These are phyloP conservation scores for Henningerozyma blattae DNA, from an alignment of 805 yeast species.

Conservation along the genomic window DNA sequence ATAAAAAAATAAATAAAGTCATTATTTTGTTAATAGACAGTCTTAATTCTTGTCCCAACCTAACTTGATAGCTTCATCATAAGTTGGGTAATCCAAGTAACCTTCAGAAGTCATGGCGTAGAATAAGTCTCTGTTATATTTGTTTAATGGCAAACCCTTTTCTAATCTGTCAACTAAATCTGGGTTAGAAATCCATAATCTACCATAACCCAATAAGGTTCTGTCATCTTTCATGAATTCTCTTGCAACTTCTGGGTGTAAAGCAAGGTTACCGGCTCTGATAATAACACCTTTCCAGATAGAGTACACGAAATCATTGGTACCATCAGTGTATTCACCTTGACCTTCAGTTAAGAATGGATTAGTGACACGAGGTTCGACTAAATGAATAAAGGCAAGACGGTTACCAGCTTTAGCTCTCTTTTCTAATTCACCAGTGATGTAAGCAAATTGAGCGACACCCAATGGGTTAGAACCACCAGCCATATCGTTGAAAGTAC, in stretches of 20 bases:
- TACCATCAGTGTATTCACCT: constrained; percentile 17
- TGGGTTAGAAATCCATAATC: constrained; percentile 43
- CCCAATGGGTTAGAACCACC: constrained; percentile 27
- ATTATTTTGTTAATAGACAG: no score
- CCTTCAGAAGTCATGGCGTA: no score
- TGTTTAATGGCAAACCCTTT: constrained; percentile 27
- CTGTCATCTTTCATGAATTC: constrained; percentile 27
- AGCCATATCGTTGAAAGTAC: constrained; percentile 27
- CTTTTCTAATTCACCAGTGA: constrained; percentile 30
- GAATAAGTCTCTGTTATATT: no score
- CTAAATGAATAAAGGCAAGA: constrained; percentile 32
- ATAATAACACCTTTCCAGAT: constrained; percentile 36
- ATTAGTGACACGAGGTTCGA: constrained; percentile 33
- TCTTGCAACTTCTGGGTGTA: constrained; percentile 17
- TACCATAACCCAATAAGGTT: constrained; percentile 35
- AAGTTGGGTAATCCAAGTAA: constrained; percentile 33
- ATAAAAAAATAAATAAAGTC: no score
- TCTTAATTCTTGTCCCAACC: constrained; percentile 9
- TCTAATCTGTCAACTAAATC: constrained; percentile 36
- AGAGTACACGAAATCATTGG: constrained; percentile 28
- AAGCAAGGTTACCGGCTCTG: constrained; percentile 28
- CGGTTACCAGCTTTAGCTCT: constrained; percentile 26
- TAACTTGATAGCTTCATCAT: constrained; percentile 14
- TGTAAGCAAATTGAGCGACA: constrained; percentile 29
- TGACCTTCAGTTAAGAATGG: constrained; percentile 16